phyloP scores from a whole-genome alignment of 768 basidiomycete species.

The Russula sp. region DNA sequence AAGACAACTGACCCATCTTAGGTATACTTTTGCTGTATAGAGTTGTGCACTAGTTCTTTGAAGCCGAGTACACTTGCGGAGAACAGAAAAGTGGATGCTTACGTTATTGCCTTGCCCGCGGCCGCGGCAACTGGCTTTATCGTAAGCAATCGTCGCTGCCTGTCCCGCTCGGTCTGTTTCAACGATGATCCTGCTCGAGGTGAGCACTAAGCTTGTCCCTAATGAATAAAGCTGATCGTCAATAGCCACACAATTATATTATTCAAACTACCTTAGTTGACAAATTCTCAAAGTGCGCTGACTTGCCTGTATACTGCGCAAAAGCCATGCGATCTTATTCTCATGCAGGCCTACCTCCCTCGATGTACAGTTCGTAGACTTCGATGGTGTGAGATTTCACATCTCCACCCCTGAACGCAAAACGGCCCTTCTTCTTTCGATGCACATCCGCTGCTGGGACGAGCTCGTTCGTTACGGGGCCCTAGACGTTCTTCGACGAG shows the following conservation, averaged over 20 bases:
- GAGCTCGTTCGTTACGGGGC: constrained; percentile 89
- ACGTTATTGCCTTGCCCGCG: constrained; percentile 21
- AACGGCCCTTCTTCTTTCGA: constrained; percentile 77
- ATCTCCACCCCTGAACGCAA: constrained; percentile 84
- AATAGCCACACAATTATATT: constrained; percentile 84
- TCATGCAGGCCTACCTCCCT: constrained; percentile 72
- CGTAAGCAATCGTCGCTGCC: neutral
- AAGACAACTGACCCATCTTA: constrained; percentile 32
- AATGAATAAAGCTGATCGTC: neutral
- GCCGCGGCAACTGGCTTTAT: constrained; percentile 1
- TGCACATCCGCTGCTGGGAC: constrained; percentile 97
- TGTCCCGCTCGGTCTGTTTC: neutral
- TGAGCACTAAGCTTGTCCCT: constrained; percentile 29
- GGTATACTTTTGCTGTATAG: constrained; percentile 3
- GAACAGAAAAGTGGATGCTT: constrained; percentile 23
- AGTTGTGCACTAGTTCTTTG: constrained; percentile 5
- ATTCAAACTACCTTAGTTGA: constrained; percentile 86
- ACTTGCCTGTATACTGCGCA: neutral
- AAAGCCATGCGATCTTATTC: constrained; percentile 11
- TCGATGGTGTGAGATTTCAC: constrained; percentile 93
- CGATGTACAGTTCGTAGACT: constrained; percentile 97
- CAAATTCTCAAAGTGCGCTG: constrained; percentile 73
- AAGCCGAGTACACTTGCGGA: constrained; percentile 4
- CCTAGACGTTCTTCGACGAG: constrained; percentile 64
- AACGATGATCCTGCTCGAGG: constrained; percentile 83